phyloP scores from a whole-genome alignment of 2,329 filamentous ascomycete genomes.

The Pyrenochaeta sp. region DNA sequence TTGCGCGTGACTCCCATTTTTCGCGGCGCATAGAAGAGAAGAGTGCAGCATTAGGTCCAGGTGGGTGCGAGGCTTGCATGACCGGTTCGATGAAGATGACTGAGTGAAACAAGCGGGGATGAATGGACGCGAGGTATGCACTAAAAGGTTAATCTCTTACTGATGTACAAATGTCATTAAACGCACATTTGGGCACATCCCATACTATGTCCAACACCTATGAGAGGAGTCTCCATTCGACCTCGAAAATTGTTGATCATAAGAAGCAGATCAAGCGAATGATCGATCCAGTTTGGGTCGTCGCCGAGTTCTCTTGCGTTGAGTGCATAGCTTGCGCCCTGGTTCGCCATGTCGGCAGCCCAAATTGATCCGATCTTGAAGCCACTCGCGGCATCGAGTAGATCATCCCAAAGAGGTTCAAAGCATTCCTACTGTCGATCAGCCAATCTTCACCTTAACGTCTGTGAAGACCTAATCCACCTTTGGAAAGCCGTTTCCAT shows the following conservation, averaged over 20 bases:
- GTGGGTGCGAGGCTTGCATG: slow-evolving; percentile 17
- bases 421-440: slow-evolving; percentile 22
- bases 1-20: slow-evolving; percentile 23
- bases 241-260: slow-evolving; percentile 28
- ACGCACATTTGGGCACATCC: slow-evolving; percentile 25
- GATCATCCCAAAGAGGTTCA: slow-evolving; percentile 28
- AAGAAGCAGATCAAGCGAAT: slow-evolving; percentile 26
- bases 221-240: slow-evolving; percentile 23
- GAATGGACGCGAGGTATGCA: slow-evolving; percentile 23
- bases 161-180: not conserved
- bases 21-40: slow-evolving; percentile 17
- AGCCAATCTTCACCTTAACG: not conserved
- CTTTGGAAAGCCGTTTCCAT: slow-evolving; percentile 30
- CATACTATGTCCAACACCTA: slow-evolving; percentile 32
- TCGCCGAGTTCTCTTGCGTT: slow-evolving; percentile 23
- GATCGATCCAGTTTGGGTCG: slow-evolving; percentile 28
- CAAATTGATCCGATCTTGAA: slow-evolving; percentile 23
- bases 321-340: slow-evolving; percentile 23
- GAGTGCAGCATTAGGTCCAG: slow-evolving; percentile 27
- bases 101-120: slow-evolving; percentile 28
- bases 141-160: slow-evolving; percentile 7
- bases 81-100: slow-evolving; percentile 30
- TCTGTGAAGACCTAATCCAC: slow-evolving; percentile 3
- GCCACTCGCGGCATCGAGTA: slow-evolving; percentile 9
- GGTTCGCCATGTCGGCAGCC: slow-evolving; percentile 26